These are phyloP conservation scores for Ceratocystis huliohia DNA, from an alignment of 2,329 filamentous ascomycete species.

Conservation along the genomic window DNA sequence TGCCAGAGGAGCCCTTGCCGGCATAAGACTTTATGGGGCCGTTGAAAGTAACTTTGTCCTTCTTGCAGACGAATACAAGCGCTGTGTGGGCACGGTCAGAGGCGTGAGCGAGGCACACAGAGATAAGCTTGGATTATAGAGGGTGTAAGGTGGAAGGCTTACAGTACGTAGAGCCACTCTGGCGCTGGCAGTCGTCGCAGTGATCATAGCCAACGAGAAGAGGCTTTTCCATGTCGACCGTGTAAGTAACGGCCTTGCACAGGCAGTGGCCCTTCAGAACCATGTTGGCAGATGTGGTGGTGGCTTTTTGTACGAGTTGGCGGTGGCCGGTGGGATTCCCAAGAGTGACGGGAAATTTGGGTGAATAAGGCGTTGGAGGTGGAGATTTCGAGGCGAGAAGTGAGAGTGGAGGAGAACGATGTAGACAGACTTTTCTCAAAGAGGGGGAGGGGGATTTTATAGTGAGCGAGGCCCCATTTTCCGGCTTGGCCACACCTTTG, in stretches of 20 bases:
- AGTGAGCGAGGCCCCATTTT: constrained; percentile 10
- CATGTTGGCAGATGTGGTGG: constrained; percentile 33
- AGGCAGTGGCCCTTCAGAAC: constrained; percentile 57
- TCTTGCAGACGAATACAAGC: constrained; percentile 52
- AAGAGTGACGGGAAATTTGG: background rate
- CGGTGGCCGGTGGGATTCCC: background rate
- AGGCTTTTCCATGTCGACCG: constrained; percentile 39
- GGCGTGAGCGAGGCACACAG: background rate
- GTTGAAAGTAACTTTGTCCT: constrained; percentile 50
- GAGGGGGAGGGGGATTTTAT: constrained; percentile 13
- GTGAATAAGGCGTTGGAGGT: background rate
- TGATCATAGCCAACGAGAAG: constrained; percentile 53
- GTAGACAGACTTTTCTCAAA: background rate
- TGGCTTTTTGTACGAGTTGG: background rate
- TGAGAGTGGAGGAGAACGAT: background rate
- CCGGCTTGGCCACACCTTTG: background rate
- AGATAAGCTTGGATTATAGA: too few relatives aligned
- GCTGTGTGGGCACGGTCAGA: constrained; percentile 30
- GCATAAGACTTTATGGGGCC: constrained; percentile 54
- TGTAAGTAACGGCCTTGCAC: constrained; percentile 60
- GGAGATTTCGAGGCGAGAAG: background rate
- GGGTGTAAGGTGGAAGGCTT: constrained; percentile 25
- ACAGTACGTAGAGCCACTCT: constrained; percentile 58
- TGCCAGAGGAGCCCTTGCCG: constrained; percentile 47
- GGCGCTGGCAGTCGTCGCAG: constrained; percentile 61